Evolutionary conservation across 2,329 filamentous ascomycete genomes (phyloP).

Genomic region (Penicillium sp.): DNA sequence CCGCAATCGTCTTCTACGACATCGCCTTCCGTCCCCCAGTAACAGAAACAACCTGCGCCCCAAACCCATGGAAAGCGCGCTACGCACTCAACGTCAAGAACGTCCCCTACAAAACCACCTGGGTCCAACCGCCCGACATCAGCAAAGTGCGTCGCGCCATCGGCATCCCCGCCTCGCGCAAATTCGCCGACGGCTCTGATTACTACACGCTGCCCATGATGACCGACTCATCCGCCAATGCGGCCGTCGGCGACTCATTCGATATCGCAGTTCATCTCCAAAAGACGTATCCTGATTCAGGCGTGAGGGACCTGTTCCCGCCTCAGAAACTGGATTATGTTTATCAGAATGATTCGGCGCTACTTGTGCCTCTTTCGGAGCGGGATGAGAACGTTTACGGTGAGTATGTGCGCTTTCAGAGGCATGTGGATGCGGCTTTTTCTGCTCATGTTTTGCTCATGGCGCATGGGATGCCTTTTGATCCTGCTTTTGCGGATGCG

Average conservation of each 20-base stretch:
- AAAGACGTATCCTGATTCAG: slow-evolving; percentile 45
- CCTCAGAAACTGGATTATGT: slow-evolving; percentile 40
- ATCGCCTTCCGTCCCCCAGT: slow-evolving; percentile 39
- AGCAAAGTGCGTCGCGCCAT: slow-evolving; percentile 46
- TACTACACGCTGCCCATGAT: slow-evolving; percentile 59
- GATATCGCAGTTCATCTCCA: slow-evolving; percentile 61
- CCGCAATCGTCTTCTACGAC: slow-evolving; percentile 45
- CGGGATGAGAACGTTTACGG: slow-evolving; percentile 17
- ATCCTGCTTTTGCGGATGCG: slow-evolving; percentile 45
- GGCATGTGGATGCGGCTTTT: slow-evolving; percentile 52
- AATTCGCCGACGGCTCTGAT: slow-evolving; percentile 52
- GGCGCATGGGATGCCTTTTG: slow-evolving; percentile 45
- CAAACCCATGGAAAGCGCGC: slow-evolving; percentile 51
- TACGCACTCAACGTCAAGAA: slow-evolving; percentile 49
- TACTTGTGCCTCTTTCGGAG: slow-evolving; percentile 34
- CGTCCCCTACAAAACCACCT: slow-evolving; percentile 47
- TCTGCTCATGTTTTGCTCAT: slow-evolving; percentile 43
- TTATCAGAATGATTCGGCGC: slow-evolving; percentile 28
- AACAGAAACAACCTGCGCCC: slow-evolving; percentile 33
- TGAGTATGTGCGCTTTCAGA: slow-evolving; percentile 51
- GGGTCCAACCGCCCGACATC: slow-evolving; percentile 53
- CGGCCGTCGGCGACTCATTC: slow-evolving; percentile 56
- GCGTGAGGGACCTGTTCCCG: slow-evolving; percentile 48
- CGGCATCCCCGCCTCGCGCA: slow-evolving; percentile 48
- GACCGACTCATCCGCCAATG: slow-evolving; percentile 39